Base-by-base conservation (phyloP, 169 alveolate species). In the Cystoisospora suis region DNA sequence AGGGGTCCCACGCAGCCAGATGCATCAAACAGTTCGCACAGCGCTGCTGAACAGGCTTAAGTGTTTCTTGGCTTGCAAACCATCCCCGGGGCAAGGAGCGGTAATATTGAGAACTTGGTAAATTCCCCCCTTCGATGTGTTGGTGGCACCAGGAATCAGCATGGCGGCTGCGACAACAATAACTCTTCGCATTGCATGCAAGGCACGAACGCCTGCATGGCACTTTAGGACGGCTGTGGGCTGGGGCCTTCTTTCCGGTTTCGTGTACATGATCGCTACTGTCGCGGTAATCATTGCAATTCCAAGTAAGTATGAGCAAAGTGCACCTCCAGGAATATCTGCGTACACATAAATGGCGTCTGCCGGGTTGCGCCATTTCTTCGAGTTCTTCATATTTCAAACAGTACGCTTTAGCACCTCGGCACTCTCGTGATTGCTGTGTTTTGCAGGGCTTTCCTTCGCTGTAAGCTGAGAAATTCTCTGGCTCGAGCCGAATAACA, bases 271-370 rank as follows among this genome's bases (percentile, higher is more conserved):
- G 42, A 4, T 46, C 45, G 58, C 88, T 0, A 47, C 70, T 17
- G 40, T 81, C 7, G 58, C 70, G 3, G 49, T 81, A 44, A 81
- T 81, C 75, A 44, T 53, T n/a, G 88, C 88, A 38, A 81, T 81
- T 9, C 88, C 88, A 72, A 72, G 83, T 34, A 40, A 2, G 83
- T n/a, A n/a, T n/a, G n/a, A n/a, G n/a, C n/a, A n/a, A n/a, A n/a
- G n/a, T n/a, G n/a, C n/a, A n/a, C n/a, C n/a, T n/a, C n/a, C n/a
- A n/a, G n/a, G n/a, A n/a, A n/a, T n/a, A n/a, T n/a, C n/a, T n/a
- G n/a, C n/a, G n/a, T n/a, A n/a, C n/a, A n/a, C n/a, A n/a, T n/a
- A n/a, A n/a, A n/a, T n/a, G n/a, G n/a, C n/a, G n/a, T n/a, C n/a
- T n/a, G n/a, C n/a, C n/a, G n/a, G n/a, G n/a, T n/a, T n/a, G n/a